Base-by-base conservation (phyloP, 2,329 filamentous ascomycete genomes). In the Aspergillus amoenus region DNA sequence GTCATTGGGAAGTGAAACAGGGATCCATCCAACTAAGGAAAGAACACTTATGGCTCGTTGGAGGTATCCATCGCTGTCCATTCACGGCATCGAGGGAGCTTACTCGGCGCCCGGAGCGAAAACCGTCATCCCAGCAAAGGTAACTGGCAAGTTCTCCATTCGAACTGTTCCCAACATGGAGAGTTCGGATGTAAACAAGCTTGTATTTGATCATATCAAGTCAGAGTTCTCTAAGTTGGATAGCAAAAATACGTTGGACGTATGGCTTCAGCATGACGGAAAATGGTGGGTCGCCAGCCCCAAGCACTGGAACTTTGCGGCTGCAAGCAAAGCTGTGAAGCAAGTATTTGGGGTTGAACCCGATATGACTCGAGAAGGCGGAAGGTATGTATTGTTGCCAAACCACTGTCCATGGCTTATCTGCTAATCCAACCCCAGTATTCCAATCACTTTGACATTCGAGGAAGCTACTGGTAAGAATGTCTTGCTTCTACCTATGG, bases 251-350 rank as follows among this genome's bases (percentile, higher is more conserved):
- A 92, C 83, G 15, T 77, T 96, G 71, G 90, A 90, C 68, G 87
- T 92, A 52, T 87, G 82, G 71, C 82, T 93, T 57, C 88, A 93
- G 77, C 94, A 99, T 81, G 88, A 87, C 58, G 94, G 94, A 66
- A 97, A 97, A 79, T 99, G 94, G 94, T 99, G 94, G 94, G 92
- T 96, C 47, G 92, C 95, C 46, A 93, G 89, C 71, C 93, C 94
- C 30, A 94, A 96, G 79, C 93, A 99, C 83, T 97, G 94, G 92
- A 99, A 99, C 83, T 99, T 97, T 79, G 85, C 87, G 30, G 93
- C 93, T 24, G 94, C 94, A 13, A 86, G 88, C 71, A 97, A 96
- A 84, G 94, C 94, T n/a, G 92, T 94, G 34, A 89, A 97, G 81
- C 86, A 91, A 63, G 94, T 99, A 39, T 99, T 92, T 85, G 90